Conservation (phyloP, 495 filamentous ascomycete species). For the Lichenothelia convexa region DNA sequence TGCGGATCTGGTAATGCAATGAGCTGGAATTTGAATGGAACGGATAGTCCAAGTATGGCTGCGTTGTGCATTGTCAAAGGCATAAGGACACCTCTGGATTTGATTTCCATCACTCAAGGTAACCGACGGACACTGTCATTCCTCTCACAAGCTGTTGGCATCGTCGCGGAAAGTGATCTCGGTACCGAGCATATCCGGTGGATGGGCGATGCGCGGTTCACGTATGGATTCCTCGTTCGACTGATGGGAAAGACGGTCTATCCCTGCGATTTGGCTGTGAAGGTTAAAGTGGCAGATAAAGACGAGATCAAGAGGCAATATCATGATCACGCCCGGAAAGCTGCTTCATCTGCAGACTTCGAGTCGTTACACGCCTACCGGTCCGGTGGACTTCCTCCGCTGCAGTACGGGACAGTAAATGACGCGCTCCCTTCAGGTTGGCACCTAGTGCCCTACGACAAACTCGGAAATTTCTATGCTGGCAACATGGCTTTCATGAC, state of each 20-base stretch:
- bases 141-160: constrained; percentile 75
- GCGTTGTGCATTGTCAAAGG: constrained; percentile 76
- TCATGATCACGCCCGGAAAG: constrained; percentile 26
- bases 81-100: constrained; percentile 57
- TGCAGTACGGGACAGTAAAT: constrained; percentile 61
- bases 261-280: constrained; percentile 75
- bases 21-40: constrained; percentile 77
- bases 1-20: constrained; percentile 90
- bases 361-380: constrained; percentile 15
- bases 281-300: constrained; percentile 65
- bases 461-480: constrained; percentile 79
- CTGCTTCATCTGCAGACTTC: background rate
- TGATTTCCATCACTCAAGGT: constrained; percentile 76
- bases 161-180: constrained; percentile 77
- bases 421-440: constrained; percentile 61
- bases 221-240: constrained; percentile 58
- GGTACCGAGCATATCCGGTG: constrained; percentile 80
- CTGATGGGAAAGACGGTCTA: constrained; percentile 57
- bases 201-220: constrained; percentile 78
- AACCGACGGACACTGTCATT: constrained; percentile 58
- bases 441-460: constrained; percentile 50
- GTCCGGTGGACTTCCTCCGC: constrained; percentile 52
- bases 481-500: constrained; percentile 94
- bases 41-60: constrained; percentile 53
- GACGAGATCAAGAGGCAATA: constrained; percentile 57